phyloP scores from a whole-genome alignment of 2,329 filamentous ascomycete species.

The Phaeosphaeriaceae sp. region DNA sequence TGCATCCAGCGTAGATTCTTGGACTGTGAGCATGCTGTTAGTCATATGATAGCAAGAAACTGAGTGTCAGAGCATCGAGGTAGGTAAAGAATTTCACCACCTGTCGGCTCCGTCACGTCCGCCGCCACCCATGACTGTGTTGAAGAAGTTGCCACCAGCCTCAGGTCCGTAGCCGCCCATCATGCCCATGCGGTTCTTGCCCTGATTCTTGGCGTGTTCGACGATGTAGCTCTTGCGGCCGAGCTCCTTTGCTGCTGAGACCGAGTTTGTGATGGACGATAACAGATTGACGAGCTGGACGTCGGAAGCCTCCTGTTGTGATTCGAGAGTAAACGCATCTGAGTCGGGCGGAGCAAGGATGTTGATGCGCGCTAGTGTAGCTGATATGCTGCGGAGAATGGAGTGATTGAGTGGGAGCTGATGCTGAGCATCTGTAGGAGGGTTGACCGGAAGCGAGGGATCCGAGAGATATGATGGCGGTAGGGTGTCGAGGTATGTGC shows the following conservation, averaged over 20 bases:
- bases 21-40: constrained; percentile 1
- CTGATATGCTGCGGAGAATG: constrained; percentile 86
- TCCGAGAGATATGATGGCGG: constrained; percentile 70
- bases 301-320: constrained; percentile 81
- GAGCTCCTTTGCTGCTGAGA: constrained; percentile 74
- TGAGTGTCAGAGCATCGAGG: not conserved
- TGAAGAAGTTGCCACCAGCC: constrained; percentile 30
- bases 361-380: constrained; percentile 82
- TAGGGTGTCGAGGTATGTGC: constrained; percentile 76
- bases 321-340: constrained; percentile 72
- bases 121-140: constrained; percentile 26
- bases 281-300: constrained; percentile 81
- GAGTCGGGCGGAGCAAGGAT: constrained; percentile 77
- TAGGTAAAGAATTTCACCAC: constrained; percentile 18
- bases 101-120: constrained; percentile 22
- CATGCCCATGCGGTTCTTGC: constrained; percentile 35
- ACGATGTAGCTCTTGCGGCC: constrained; percentile 73
- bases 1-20: not conserved
- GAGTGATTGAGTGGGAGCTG: constrained; percentile 63
- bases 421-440: constrained; percentile 34
- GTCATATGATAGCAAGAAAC: not conserved
- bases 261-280: constrained; percentile 75
- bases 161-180: constrained; percentile 21
- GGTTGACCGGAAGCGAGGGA: constrained; percentile 44
- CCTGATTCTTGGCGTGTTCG: constrained; percentile 48